Conservation (phyloP, 306 rosid genomes). For the Nissolia schottii region DNA sequence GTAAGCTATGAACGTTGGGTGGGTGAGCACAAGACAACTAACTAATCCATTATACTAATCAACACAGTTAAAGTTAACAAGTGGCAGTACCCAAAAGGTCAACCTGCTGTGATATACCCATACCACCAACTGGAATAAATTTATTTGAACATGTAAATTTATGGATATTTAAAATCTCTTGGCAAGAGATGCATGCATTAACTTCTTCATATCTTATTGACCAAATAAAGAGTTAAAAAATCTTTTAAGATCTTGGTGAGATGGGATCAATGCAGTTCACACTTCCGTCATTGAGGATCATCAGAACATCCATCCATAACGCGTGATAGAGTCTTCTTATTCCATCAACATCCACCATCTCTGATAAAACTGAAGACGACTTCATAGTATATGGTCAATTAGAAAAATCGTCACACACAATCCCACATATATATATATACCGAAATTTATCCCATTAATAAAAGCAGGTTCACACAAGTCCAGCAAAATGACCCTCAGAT, state of each 20-base stretch:
- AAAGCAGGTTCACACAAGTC: neutral
- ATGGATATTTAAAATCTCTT: neutral
- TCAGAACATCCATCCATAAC: neutral
- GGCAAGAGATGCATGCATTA: neutral
- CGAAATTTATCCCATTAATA: slow-evolving; percentile 8
- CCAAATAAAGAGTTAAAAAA: too few species aligned
- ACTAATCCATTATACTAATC: neutral
- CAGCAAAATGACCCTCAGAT: slow-evolving; percentile 1
- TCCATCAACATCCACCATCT: neutral
- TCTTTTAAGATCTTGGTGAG: neutral
- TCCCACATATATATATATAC: too few species aligned
- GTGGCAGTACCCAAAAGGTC: neutral
- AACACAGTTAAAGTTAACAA: neutral
- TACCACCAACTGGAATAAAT: neutral
- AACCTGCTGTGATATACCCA: neutral
- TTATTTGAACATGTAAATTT: too few species aligned
- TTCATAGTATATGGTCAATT: neutral
- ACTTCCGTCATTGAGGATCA: neutral
- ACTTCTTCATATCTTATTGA: too few species aligned
- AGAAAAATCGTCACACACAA: neutral
- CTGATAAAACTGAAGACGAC: neutral
- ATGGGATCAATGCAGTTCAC: neutral
- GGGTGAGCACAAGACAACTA: neutral
- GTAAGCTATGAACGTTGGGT: neutral
- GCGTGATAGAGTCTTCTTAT: too few species aligned